A percentile compares a stretch with the other conserved stretches of the same genome.
Conservation (phyloP, 2,329 filamentous ascomycete species). For the Sclerotinia spermophila region DNA sequence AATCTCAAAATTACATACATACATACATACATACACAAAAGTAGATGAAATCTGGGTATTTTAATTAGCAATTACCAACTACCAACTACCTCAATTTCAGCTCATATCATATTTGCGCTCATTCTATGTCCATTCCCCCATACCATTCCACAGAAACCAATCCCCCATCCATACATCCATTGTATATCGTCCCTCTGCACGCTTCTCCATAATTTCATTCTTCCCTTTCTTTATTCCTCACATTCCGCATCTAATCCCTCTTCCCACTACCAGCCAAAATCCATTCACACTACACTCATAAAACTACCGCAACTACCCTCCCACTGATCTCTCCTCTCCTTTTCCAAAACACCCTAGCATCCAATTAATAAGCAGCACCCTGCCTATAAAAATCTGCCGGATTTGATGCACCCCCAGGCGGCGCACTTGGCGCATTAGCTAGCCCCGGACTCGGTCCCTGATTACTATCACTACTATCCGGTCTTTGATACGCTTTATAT, state of each 20-base stretch:
- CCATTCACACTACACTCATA: not conserved
- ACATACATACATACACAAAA: not conserved
- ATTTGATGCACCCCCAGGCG: slow-evolving; percentile 32
- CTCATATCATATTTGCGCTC: not conserved
- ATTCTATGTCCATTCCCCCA: not conserved
- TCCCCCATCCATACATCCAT: not conserved
- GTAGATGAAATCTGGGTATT: not conserved
- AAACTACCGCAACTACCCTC: not conserved
- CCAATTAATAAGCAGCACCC: slow-evolving; percentile 36
- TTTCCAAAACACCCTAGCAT: not conserved
- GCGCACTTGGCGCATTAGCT: slow-evolving; percentile 46
- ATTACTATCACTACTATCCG: slow-evolving; percentile 30
- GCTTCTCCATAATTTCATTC: not conserved
- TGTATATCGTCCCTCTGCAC: not conserved
- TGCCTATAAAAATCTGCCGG: slow-evolving; percentile 54
- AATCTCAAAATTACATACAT: not conserved
- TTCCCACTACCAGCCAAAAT: not conserved
- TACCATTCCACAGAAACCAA: not conserved
- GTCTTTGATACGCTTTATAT: slow-evolving; percentile 54
- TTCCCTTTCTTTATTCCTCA: not conserved
- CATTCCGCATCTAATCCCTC: not conserved
- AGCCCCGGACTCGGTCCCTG: slow-evolving; percentile 22
- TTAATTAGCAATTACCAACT: not conserved
- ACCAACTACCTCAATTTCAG: not conserved
- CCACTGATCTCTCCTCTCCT: not conserved